Evolutionary conservation across 1,284 basidiomycete genomes (phyloP).

Genomic region (Marasmius fiardii): DNA sequence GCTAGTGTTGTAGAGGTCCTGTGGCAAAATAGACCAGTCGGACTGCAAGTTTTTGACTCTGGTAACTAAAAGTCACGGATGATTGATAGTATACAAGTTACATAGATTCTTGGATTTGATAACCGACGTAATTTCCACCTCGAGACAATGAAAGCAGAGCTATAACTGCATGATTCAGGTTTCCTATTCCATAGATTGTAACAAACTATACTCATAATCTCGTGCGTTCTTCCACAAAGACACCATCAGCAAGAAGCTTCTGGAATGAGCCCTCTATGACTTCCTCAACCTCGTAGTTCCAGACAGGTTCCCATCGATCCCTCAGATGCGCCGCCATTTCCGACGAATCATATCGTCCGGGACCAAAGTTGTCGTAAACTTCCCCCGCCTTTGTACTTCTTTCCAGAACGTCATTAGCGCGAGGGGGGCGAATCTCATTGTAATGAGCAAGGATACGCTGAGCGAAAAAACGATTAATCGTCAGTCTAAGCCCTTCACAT

Average conservation of each 20-base stretch:
- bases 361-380: constrained; percentile 36
- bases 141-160: too few relatives aligned
- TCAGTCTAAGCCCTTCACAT: background rate
- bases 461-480: background rate
- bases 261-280: constrained; percentile 29
- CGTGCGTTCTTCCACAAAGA: background rate
- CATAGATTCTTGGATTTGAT: too few relatives aligned
- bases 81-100: too few relatives aligned
- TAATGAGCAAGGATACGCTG: constrained; percentile 40
- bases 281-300: constrained; percentile 41
- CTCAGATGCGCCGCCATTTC: constrained; percentile 29
- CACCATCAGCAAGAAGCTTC: constrained; percentile 14
- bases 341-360: constrained; percentile 21
- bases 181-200: too few relatives aligned
- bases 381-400: constrained; percentile 36
- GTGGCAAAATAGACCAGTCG: background rate
- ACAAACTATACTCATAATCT: background rate
- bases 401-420: constrained; percentile 42
- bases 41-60: background rate
- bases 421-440: too few relatives aligned
- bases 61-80: too few relatives aligned
- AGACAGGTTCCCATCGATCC: constrained; percentile 43
- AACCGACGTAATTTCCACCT: too few relatives aligned
- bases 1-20: background rate
- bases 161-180: too few relatives aligned